Evolutionary conservation across 176 grass and related monocot genomes (phyloP), one percentile per base, ranked within the genome.

Genomic region (Aegilops tauschii): DNA sequence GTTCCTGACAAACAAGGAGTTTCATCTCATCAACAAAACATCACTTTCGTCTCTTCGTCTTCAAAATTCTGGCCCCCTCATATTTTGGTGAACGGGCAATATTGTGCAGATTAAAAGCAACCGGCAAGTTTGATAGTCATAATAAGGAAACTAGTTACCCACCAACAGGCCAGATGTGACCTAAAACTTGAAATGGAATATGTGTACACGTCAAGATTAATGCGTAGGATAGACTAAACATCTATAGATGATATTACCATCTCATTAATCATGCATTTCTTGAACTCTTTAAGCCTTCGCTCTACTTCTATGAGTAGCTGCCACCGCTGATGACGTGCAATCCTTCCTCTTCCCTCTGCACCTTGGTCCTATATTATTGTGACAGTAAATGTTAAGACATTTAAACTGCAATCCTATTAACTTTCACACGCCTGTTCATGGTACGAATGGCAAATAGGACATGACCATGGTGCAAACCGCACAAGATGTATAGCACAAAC

Each of bases 301-400:
- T 98, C 96, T 32, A 92, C 92, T 68, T 94, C 90, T 70, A 95
- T 85, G 79, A 98, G 67, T 73, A 98, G 89, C 85, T 93, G 87
- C 86, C 96, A 93, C 80, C 96, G 93, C 76, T 96, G 96, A 73
- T 90, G 86, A 32, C 88, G 87, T 86, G 96, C 96, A 94, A 92
- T 89, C 69, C 87, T 89, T 70, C 96, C 96, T 85, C 92, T 91
- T 80, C 96, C 96, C 70, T 98, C 96, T 76, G 73, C 73, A 76
- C 73, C 73, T 90, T 94, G 90, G 61, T 95, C 93, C 96, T 98
- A 89, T 81, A 79, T 79, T 77, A 80, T 84, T 16, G 36, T 61
- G 58, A 88, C 9, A 31, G 56, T 40, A 69, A 86, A 85, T 73
- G 31, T 93, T 83, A 90, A 90, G 71, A 62, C 20, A 79, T 84